Percentiles rank a stretch among this genome's conserved stretches.
Conservation (phyloP, 352 stramenopile species). For the Pythium sukuiense region DNA sequence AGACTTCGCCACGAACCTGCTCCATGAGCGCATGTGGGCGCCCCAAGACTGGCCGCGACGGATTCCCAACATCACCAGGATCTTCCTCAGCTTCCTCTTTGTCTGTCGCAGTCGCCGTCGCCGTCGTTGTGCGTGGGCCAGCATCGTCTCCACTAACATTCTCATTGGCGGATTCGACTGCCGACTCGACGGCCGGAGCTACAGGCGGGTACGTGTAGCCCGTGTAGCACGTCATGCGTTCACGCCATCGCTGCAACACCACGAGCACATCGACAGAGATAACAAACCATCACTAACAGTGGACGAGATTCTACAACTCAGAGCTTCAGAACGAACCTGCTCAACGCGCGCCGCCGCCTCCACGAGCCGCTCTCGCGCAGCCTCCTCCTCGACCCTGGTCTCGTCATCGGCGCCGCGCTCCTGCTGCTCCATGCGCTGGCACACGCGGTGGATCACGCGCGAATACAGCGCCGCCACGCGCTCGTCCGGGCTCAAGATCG, state of each 20-base stretch:
- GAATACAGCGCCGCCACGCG: slow-evolving; percentile 52
- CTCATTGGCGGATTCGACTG: background rate
- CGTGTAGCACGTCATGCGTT: slow-evolving; percentile 22
- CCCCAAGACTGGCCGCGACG: background rate
- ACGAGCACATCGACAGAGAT: background rate
- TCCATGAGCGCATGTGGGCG: background rate
- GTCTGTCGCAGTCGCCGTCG: background rate
- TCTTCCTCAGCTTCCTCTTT: background rate
- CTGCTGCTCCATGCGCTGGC: slow-evolving; percentile 39
- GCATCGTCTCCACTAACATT: background rate
- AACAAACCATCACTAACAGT: background rate
- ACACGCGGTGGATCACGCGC: slow-evolving; percentile 62
- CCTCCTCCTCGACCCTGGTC: slow-evolving; percentile 31
- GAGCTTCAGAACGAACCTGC: background rate
- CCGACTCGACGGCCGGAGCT: background rate
- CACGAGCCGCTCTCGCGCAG: slow-evolving; percentile 12
- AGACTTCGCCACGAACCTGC: background rate
- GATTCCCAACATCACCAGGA: background rate
- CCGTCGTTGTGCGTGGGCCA: background rate
- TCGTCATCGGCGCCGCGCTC: slow-evolving; percentile 21
- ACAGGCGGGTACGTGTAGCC: slow-evolving; percentile 1
- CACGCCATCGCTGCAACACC: slow-evolving; percentile 20
- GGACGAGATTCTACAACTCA: too few species aligned
- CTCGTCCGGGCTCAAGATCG: slow-evolving; percentile 14
- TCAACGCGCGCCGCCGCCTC: slow-evolving; percentile 8